Conservation (phyloP, 306 rosid genomes). For the Lathyrus tuberosus region DNA sequence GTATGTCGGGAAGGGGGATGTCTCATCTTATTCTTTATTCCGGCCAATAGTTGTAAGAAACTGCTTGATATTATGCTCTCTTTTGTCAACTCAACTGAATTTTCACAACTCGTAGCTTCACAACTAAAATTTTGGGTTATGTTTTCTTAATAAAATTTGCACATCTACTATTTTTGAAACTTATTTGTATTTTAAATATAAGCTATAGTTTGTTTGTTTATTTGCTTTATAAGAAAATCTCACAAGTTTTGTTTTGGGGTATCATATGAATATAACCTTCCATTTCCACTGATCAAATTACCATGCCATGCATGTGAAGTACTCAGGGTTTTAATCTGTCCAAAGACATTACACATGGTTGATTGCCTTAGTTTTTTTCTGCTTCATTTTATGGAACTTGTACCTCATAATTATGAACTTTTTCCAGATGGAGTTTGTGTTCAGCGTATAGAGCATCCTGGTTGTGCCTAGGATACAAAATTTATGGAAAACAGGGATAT, state of each 20-base stretch:
- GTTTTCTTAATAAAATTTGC: background rate
- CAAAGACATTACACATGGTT: conserved; percentile 1
- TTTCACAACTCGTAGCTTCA: conserved; percentile 20
- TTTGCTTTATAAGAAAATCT: background rate
- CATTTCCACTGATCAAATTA: conserved; percentile 28
- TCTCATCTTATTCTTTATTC: conserved; percentile 1
- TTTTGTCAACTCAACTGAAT: conserved; percentile 22
- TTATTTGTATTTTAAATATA: conserved; percentile 9
- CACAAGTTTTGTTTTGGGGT: conserved; percentile 1
- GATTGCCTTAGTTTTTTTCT: background rate
- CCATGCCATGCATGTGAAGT: background rate
- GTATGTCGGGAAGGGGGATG: background rate
- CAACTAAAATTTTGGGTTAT: conserved; percentile 17
- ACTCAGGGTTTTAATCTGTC: conserved; percentile 11
- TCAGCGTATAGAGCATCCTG: conserved; percentile 97
- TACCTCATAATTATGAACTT: conserved; percentile 19
- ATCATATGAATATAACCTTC: conserved; percentile 24
- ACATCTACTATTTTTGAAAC: conserved; percentile 16
- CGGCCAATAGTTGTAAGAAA: conserved; percentile 1
- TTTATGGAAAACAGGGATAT: conserved; percentile 95
- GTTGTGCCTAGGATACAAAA: conserved; percentile 95
- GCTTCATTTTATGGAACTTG: conserved; percentile 20
- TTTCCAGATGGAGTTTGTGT: conserved; percentile 83
- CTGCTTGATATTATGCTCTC: conserved; percentile 24
- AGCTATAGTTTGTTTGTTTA: background rate